A percentile compares a stretch with the other conserved stretches of the same genome.
phyloP scores from a whole-genome alignment of 495 filamentous ascomycete genomes.

The Immersiella caudata region DNA sequence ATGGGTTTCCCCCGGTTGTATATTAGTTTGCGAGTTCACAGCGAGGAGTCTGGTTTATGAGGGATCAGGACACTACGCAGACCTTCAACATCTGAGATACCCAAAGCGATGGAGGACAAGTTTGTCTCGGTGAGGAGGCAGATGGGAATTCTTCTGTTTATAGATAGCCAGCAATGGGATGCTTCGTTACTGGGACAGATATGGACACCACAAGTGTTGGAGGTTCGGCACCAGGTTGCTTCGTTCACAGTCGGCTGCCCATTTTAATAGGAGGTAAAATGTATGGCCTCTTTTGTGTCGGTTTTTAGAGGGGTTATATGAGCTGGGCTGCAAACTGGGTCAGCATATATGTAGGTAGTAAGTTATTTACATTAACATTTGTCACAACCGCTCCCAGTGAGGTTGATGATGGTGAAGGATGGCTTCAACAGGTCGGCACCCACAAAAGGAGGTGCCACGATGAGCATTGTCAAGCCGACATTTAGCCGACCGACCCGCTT shows the following conservation, averaged over 20 bases:
- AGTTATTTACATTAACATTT: no score
- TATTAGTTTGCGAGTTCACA: no score
- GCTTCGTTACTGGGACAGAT: neutral
- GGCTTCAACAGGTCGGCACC: neutral
- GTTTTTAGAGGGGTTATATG: neutral
- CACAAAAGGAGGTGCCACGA: slow-evolving; percentile 9
- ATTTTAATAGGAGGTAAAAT: neutral
- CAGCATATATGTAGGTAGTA: no score
- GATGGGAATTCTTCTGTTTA: neutral
- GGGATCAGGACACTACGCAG: no score
- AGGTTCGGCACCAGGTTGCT: neutral
- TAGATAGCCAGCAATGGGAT: neutral
- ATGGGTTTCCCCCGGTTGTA: no score
- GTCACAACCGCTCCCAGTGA: no score
- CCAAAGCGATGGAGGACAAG: neutral
- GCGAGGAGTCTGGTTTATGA: no score
- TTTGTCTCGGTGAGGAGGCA: neutral
- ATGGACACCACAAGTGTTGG: neutral
- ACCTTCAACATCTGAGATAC: neutral
- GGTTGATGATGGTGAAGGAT: no score
- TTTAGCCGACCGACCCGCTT: slow-evolving; percentile 22
- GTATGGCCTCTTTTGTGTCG: neutral
- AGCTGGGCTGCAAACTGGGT: neutral
- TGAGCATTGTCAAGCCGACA: slow-evolving; percentile 1
- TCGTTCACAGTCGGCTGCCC: neutral